phyloP scores from a whole-genome alignment of 257 asterid genomes.

The Cordia subcordata region DNA sequence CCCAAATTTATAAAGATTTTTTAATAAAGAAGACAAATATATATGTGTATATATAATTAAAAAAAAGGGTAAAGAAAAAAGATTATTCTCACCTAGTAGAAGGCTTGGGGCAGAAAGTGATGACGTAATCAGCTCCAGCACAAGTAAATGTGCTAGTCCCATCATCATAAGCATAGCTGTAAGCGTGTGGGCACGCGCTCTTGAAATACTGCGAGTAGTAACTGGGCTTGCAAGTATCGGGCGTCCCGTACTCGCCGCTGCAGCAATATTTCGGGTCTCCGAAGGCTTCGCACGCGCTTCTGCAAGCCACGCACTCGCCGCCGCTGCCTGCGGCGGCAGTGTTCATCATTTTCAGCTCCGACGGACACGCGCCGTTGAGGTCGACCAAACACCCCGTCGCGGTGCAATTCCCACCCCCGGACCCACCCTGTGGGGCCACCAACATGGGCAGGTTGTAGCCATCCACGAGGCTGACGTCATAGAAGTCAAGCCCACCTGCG shows the following conservation, averaged over 20 bases:
- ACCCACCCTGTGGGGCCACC: conserved; percentile 55
- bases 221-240: conserved; percentile 34
- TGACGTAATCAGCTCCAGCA: conserved; percentile 37
- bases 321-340: not conserved
- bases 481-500: conserved; percentile 58
- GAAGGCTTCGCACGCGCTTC: conserved; percentile 50
- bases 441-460: conserved; percentile 76
- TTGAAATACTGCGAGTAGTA: conserved; percentile 29
- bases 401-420: conserved; percentile 42
- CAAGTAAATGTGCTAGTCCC: conserved; percentile 45
- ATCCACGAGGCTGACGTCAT: conserved; percentile 79
- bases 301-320: conserved; percentile 45
- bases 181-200: conserved; percentile 45
- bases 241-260: conserved; percentile 31
- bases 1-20: no score
- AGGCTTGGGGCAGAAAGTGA: conserved; percentile 37
- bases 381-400: conserved; percentile 65
- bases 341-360: conserved; percentile 42
- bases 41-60: no score
- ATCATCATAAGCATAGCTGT: conserved; percentile 49
- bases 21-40: no score
- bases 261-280: conserved; percentile 31
- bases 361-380: conserved; percentile 52
- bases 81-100: conserved; percentile 27
- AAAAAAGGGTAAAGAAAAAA: not conserved